These are phyloP conservation scores for Coelastrella sp. DNA, from an alignment of 139 green algal genomes.

Conservation along the genomic window DNA sequence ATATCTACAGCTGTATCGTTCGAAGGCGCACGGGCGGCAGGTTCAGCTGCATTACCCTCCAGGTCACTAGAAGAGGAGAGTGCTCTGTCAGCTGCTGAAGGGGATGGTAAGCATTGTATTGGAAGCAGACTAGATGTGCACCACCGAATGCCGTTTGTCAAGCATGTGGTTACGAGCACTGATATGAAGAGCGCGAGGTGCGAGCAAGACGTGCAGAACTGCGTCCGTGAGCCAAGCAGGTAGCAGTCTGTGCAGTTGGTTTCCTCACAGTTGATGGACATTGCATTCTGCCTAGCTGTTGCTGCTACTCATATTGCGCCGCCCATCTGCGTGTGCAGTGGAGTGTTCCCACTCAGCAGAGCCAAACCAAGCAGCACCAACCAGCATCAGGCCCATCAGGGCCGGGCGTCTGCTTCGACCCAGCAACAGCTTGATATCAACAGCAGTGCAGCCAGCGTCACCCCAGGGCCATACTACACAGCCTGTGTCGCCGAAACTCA, in stretches of 20 bases:
- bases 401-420: constrained; percentile 46
- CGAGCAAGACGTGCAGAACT: no score
- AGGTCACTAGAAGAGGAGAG: constrained; percentile 63
- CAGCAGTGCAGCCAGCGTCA: constrained; percentile 56
- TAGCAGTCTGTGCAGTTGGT: no score
- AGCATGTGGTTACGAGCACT: not conserved
- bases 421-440: constrained; percentile 67
- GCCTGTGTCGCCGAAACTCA: constrained; percentile 56
- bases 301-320: not conserved
- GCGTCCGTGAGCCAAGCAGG: no score
- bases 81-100: constrained; percentile 65
- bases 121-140: no score
- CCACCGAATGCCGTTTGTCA: not conserved
- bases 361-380: constrained; percentile 25
- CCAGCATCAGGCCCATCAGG: not conserved
- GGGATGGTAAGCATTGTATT: constrained; percentile 45
- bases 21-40: constrained; percentile 62
- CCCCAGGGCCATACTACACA: constrained; percentile 27
- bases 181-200: not conserved
- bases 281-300: not conserved
- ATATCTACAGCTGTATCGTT: constrained; percentile 70
- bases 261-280: no score
- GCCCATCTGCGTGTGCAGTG: constrained; percentile 2
- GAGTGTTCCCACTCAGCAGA: constrained; percentile 47
- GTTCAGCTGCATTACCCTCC: constrained; percentile 62